Percentiles rank a stretch among this genome's conserved stretches.
These are phyloP conservation scores for Cucurbita pepo DNA, from an alignment of 306 rosid genomes.

Conservation along the genomic window DNA sequence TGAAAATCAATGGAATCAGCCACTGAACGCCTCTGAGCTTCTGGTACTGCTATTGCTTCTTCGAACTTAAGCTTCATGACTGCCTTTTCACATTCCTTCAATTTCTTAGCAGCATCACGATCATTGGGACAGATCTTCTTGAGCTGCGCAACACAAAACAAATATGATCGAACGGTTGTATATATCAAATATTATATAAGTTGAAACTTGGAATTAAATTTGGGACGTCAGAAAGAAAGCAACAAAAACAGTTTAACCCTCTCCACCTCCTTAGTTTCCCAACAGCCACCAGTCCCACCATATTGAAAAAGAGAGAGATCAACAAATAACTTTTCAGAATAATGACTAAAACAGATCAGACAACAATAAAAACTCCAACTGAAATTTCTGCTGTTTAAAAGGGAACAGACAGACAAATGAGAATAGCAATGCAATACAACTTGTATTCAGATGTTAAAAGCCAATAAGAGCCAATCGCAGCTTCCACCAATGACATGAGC, in stretches of 20 bases:
- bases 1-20: conserved; percentile 79
- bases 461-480: background rate
- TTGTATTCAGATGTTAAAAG: background rate
- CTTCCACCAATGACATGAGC: background rate
- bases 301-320: background rate
- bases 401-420: background rate
- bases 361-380: background rate
- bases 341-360: background rate
- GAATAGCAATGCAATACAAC: background rate
- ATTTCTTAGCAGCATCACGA: conserved; percentile 81
- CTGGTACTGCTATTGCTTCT: conserved; percentile 82
- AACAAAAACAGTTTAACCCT: background rate
- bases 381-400: background rate
- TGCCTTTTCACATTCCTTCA: conserved; percentile 97
- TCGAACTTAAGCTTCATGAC: conserved; percentile 95
- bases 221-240: background rate
- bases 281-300: background rate
- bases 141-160: conserved; percentile 38
- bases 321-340: background rate
- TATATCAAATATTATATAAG: background rate
- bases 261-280: background rate
- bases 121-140: conserved; percentile 83
- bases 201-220: background rate
- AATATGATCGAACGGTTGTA: background rate
- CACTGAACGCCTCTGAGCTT: conserved; percentile 41